Conservation (phyloP, 1,284 basidiomycete genomes). For the Cutaneotrichosporon cyanovorans region DNA sequence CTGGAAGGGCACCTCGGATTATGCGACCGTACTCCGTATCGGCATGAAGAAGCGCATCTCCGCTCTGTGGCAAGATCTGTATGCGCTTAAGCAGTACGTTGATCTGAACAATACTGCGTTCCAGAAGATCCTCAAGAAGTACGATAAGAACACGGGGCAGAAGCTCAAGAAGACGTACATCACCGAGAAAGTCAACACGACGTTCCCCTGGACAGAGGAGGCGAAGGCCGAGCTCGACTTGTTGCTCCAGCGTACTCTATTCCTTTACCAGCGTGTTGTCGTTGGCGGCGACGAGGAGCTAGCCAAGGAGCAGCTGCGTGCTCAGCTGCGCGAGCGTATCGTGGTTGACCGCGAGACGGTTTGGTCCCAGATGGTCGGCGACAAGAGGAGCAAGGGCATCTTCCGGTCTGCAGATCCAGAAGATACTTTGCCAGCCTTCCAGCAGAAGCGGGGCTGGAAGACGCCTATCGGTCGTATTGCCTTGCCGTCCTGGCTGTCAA, state of each 20-base stretch:
- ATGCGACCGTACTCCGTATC: conserved; percentile 79
- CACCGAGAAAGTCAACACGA: conserved; percentile 61
- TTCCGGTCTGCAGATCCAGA: conserved; percentile 55
- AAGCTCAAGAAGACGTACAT: conserved; percentile 80
- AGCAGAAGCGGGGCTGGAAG: conserved; percentile 47
- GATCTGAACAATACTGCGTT: conserved; percentile 92
- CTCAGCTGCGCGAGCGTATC: conserved; percentile 78
- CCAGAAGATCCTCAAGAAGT: conserved; percentile 97
- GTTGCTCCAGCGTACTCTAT: conserved; percentile 58
- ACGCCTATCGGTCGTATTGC: conserved; percentile 59
- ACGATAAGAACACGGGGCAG: conserved; percentile 88
- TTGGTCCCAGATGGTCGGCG: conserved; percentile 89
- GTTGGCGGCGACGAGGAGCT: conserved; percentile 63
- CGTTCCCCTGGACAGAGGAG: conserved; percentile 60
- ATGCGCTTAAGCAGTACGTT: conserved; percentile 84
- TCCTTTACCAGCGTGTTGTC: conserved; percentile 80
- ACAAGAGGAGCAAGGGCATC: conserved; percentile 56
- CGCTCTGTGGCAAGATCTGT: conserved; percentile 71
- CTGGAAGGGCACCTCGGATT: conserved; percentile 76
- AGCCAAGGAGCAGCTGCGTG: conserved; percentile 73
- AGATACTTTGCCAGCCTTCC: conserved; percentile 52
- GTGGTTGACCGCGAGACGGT: conserved; percentile 54
- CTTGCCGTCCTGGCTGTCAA: conserved; percentile 52
- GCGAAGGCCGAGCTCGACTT: conserved; percentile 61
- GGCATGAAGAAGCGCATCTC: conserved; percentile 88